Evolutionary conservation across 1,284 basidiomycete genomes (phyloP).

Genomic region (Boletellus dicymbophilus): DNA sequence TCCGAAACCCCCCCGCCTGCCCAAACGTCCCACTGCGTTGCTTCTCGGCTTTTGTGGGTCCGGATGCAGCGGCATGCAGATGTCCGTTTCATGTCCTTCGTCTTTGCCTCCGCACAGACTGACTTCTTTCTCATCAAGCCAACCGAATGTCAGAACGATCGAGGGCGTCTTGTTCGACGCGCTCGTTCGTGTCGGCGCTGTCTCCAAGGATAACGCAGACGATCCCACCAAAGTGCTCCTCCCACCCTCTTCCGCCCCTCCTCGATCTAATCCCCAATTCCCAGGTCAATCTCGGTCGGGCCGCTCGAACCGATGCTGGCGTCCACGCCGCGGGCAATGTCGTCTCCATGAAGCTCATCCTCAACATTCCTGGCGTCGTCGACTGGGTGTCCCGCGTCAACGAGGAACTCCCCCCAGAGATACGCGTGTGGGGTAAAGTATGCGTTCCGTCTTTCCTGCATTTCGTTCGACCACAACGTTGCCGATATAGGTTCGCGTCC

Average conservation of each 20-base stretch:
- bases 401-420: conserved; percentile 83
- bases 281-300: conserved; percentile 83
- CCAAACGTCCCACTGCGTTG: conserved; percentile 74
- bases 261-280: conserved; percentile 1
- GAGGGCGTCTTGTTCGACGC: conserved; percentile 92
- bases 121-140: conserved; percentile 32
- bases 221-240: conserved; percentile 80
- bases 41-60: conserved; percentile 81
- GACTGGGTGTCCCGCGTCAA: conserved; percentile 84
- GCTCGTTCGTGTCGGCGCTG: conserved; percentile 86
- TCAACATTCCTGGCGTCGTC: conserved; percentile 67
- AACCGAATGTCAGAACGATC: conserved; percentile 75
- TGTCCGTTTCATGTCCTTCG: conserved; percentile 53
- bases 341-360: conserved; percentile 90
- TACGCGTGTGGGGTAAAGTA: conserved; percentile 92
- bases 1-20: conserved; percentile 52
- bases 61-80: conserved; percentile 93
- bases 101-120: not conserved
- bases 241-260: not conserved
- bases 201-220: conserved; percentile 91
- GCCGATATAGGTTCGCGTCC: conserved; percentile 60
- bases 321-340: conserved; percentile 98
- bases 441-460: conserved; percentile 24
- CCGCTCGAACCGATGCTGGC: conserved; percentile 95
- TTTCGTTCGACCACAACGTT: not conserved